Conservation (phyloP, 768 basidiomycete species). For the Dioszegia crocea region DNA sequence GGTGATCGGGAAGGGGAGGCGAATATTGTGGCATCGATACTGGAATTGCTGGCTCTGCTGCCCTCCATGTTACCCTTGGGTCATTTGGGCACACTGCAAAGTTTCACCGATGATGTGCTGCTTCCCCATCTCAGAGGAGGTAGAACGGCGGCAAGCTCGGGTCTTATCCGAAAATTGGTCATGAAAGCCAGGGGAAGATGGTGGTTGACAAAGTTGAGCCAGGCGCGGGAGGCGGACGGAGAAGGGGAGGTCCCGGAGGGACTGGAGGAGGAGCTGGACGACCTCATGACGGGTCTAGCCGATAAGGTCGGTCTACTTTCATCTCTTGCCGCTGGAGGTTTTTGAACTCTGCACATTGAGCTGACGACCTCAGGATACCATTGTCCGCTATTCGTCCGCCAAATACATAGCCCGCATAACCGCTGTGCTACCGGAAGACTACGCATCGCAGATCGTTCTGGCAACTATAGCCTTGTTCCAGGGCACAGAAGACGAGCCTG, state of each 20-base stretch:
- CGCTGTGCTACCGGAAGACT: slow-evolving; percentile 70
- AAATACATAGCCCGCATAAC: slow-evolving; percentile 84
- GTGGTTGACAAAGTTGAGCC: slow-evolving; percentile 39
- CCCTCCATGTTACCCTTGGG: slow-evolving; percentile 58
- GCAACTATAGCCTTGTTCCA: slow-evolving; percentile 71
- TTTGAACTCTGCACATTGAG: background rate
- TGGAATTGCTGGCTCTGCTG: slow-evolving; percentile 29
- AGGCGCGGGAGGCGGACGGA: slow-evolving; percentile 4
- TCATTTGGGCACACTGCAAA: slow-evolving; percentile 54
- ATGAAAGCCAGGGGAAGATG: slow-evolving; percentile 46
- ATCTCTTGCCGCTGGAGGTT: background rate
- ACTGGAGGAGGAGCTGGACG: slow-evolving; percentile 68
- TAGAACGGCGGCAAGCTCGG: slow-evolving; percentile 20
- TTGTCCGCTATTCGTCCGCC: slow-evolving; percentile 90
- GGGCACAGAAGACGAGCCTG: slow-evolving; percentile 47
- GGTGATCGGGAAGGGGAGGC: slow-evolving; percentile 33
- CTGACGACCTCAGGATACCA: slow-evolving; percentile 73
- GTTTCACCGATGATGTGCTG: slow-evolving; percentile 57
- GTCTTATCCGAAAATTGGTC: slow-evolving; percentile 42
- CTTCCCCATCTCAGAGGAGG: slow-evolving; percentile 50
- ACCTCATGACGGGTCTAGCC: slow-evolving; percentile 67
- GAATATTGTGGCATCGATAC: slow-evolving; percentile 30
- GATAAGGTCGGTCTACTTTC: slow-evolving; percentile 72
- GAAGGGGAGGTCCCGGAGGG: slow-evolving; percentile 68
- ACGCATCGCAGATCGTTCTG: slow-evolving; percentile 74